These are phyloP conservation scores for Gilbertella persicaria DNA, from an alignment of 371 early-diverging fungal species.

Conservation along the genomic window DNA sequence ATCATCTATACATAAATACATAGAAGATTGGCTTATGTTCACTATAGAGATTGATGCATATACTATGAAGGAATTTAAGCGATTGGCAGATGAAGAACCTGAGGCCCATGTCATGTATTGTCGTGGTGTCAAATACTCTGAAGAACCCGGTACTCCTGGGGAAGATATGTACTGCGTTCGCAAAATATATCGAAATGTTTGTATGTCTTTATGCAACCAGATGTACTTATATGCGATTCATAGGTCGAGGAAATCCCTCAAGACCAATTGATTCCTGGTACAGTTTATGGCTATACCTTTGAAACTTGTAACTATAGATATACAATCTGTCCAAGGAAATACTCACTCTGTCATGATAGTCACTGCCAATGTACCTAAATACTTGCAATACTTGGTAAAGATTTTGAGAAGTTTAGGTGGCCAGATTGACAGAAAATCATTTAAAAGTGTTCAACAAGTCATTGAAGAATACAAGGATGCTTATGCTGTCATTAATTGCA, in stretches of 20 bases:
- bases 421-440: constrained; percentile 34
- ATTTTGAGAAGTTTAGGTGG: constrained; percentile 62
- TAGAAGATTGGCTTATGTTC: background rate
- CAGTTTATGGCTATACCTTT: constrained; percentile 32
- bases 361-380: constrained; percentile 48
- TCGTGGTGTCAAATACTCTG: constrained; percentile 27
- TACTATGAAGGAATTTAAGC: constrained; percentile 34
- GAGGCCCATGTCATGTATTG: constrained; percentile 38
- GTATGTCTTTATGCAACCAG: background rate
- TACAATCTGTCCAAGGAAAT: background rate
- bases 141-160: constrained; percentile 17
- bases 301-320: constrained; percentile 28
- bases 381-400: constrained; percentile 64
- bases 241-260: constrained; percentile 30
- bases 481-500: constrained; percentile 74
- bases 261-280: constrained; percentile 20
- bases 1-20: background rate
- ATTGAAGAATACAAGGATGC: constrained; percentile 38
- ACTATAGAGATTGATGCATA: constrained; percentile 37
- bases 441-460: constrained; percentile 58
- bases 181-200: constrained; percentile 35
- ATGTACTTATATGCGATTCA: background rate
- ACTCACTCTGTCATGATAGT: constrained; percentile 15
- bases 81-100: constrained; percentile 32
- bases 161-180: constrained; percentile 38